Percentiles rank a stretch among this genome's conserved stretches.
These are phyloP conservation scores for Moesziomyces sp. DNA, from an alignment of 1,284 basidiomycete genomes.

Conservation along the genomic window DNA sequence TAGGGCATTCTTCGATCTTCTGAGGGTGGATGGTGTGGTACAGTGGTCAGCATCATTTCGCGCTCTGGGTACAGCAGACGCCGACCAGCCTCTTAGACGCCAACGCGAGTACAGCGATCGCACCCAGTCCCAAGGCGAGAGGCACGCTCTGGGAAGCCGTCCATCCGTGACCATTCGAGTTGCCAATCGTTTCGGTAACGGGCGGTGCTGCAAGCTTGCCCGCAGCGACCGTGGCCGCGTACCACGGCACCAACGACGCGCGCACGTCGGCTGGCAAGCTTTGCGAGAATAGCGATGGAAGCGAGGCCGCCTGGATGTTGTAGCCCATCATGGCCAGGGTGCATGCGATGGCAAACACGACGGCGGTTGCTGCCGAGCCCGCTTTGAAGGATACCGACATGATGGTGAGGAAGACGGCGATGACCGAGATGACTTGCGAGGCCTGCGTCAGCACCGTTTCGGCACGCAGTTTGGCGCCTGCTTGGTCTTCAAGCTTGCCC, in stretches of 20 bases:
- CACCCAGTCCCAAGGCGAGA: conserved; percentile 4
- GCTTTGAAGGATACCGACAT: conserved; percentile 5
- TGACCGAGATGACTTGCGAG: conserved; percentile 11
- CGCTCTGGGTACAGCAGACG: conserved; percentile 1
- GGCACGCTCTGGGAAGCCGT: conserved; percentile 9
- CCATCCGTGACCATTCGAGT: conserved; percentile 10
- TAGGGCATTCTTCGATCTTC: too few species aligned
- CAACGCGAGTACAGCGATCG: conserved; percentile 4
- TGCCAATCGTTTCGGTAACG: conserved; percentile 8
- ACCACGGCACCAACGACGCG: conserved; percentile 14
- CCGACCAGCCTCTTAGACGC: conserved; percentile 5
- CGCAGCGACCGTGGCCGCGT: conserved; percentile 21
- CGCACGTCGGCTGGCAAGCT: conserved; percentile 14
- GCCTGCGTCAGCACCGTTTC: conserved; percentile 7
- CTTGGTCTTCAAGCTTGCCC: not conserved
- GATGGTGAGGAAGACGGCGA: conserved; percentile 1
- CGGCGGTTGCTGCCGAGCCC: conserved; percentile 3
- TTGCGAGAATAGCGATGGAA: conserved; percentile 18
- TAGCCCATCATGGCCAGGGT: conserved; percentile 12
- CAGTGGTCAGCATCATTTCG: too few species aligned
- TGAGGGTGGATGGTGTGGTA: too few species aligned
- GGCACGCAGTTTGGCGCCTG: conserved; percentile 3
- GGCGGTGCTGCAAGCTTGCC: conserved; percentile 24
- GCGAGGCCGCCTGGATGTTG: conserved; percentile 18
- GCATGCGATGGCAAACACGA: conserved; percentile 8